Base-by-base conservation (phyloP, 768 basidiomycete species). In the Termitomyces sp. region DNA sequence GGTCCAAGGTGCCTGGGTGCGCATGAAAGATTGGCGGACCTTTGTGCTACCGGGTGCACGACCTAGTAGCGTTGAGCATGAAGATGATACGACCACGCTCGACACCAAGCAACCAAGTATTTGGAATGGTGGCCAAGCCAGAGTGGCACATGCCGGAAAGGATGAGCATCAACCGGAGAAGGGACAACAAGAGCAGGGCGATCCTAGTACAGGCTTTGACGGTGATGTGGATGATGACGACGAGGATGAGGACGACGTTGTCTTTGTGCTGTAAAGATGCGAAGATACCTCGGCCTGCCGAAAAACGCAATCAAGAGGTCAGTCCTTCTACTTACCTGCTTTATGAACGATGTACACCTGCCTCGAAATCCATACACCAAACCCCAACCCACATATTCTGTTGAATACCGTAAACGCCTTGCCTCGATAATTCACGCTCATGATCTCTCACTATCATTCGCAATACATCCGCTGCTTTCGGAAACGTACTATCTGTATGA, bases 241-340 rank as follows among this genome's bases (percentile, higher is more conserved):
- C 10, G 85, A 86, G 3, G 85, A 85, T 1, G 86, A 87, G n/a
- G 86, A 87, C 33, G 85, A 87, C 41, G 79, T 88, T n/a, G 85
- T 80, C n/a, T 85, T 88, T 60, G 86, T 88, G 40, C 78, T 88
- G 67, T 15, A 81, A 79, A 42, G 67, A 75, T 57, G 77, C 76
- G 56, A 71, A 71, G n/a, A 73, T 70, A 61, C 62, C 62, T 45
- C 71, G 70, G 68, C 64, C 65, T 51, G 70, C 69, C 48, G 70
- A 73, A 49, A 57, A 40, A 59, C 70, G 64, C 49, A 48, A 17
- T 43, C 54, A 55, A 66, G 59, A 55, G 52, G 42, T 59, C 56
- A 53, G 50, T 57, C 56, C 58, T 56, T 53, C 46, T 41, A 44
- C 28, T 26, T 41, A 12, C 26, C 46, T 53, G 38, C 38, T 40